These are phyloP conservation scores for Arachis stenosperma DNA, from an alignment of 306 rosid genomes.

Conservation along the genomic window DNA sequence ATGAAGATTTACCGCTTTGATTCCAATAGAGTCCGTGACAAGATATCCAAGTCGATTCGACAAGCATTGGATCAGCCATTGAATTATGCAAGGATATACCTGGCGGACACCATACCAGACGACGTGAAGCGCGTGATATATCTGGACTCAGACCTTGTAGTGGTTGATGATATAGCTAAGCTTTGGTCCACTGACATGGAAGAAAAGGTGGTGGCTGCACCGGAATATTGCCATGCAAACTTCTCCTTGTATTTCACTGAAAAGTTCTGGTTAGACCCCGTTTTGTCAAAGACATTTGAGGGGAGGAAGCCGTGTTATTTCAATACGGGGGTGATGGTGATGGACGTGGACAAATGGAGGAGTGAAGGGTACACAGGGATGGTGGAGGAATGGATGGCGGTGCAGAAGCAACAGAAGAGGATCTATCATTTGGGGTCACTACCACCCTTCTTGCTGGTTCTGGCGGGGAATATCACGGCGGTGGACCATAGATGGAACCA, in stretches of 20 bases:
- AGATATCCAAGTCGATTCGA: constrained; percentile 67
- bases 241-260: constrained; percentile 57
- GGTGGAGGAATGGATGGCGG: constrained; percentile 71
- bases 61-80: constrained; percentile 68
- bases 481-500: constrained; percentile 80
- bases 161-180: constrained; percentile 71
- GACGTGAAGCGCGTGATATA: constrained; percentile 58
- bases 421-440: constrained; percentile 67
- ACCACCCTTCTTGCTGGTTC: constrained; percentile 68
- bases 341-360: constrained; percentile 68
- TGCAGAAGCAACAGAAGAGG: constrained; percentile 60
- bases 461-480: constrained; percentile 68
- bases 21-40: constrained; percentile 48
- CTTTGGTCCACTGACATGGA: constrained; percentile 68
- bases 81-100: constrained; percentile 69
- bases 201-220: constrained; percentile 66
- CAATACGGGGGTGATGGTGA: constrained; percentile 82
- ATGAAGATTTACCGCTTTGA: constrained; percentile 53
- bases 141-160: constrained; percentile 63
- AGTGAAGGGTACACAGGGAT: constrained; percentile 53
- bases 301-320: constrained; percentile 69
- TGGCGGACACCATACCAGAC: constrained; percentile 55
- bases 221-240: constrained; percentile 67
- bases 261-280: constrained; percentile 54
- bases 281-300: constrained; percentile 41